phyloP scores from a whole-genome alignment of 805 yeast species.

The Metschnikowia corniflorae region DNA sequence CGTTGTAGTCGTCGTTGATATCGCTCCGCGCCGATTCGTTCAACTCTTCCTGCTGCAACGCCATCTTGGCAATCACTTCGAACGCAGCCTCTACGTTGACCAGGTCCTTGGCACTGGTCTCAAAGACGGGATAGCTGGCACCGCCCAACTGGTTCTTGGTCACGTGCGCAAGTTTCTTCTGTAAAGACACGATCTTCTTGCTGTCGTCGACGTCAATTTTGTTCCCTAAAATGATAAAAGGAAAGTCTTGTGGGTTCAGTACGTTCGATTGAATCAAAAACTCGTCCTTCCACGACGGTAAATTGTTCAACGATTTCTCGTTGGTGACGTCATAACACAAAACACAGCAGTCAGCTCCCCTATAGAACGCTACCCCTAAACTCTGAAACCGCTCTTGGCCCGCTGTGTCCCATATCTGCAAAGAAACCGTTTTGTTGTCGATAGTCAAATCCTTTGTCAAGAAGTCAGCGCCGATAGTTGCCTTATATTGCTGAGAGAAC shows the following conservation, averaged over 20 bases:
- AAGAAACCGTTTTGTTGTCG: constrained; percentile 76
- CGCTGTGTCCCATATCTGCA: constrained; percentile 64
- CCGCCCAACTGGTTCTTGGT: constrained; percentile 54
- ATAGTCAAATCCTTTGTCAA: constrained; percentile 84
- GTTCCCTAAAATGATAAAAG: constrained; percentile 92
- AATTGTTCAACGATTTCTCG: constrained; percentile 84
- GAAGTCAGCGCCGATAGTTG: constrained; percentile 97
- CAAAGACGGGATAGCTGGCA: constrained; percentile 75
- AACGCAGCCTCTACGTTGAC: constrained; percentile 94
- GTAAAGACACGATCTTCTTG: constrained; percentile 64
- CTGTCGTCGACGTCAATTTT: constrained; percentile 92
- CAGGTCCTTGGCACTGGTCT: constrained; percentile 96
- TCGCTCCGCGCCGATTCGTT: constrained; percentile 69
- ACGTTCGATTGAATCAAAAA: constrained; percentile 91
- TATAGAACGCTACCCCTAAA: constrained; percentile 91
- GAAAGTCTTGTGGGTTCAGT: constrained; percentile 90
- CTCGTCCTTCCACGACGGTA: constrained; percentile 93
- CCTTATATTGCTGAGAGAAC: constrained; percentile 93
- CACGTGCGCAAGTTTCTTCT: constrained; percentile 48
- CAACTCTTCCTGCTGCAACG: constrained; percentile 90
- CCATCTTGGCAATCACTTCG: constrained; percentile 93
- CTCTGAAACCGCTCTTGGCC: constrained; percentile 84
- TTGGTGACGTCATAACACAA: constrained; percentile 94
- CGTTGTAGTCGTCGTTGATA: constrained; percentile 68
- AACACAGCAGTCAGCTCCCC: constrained; percentile 98